These are phyloP conservation scores for Sphaerobolus stellatus DNA, from an alignment of 1,284 basidiomycete genomes.

Conservation along the genomic window DNA sequence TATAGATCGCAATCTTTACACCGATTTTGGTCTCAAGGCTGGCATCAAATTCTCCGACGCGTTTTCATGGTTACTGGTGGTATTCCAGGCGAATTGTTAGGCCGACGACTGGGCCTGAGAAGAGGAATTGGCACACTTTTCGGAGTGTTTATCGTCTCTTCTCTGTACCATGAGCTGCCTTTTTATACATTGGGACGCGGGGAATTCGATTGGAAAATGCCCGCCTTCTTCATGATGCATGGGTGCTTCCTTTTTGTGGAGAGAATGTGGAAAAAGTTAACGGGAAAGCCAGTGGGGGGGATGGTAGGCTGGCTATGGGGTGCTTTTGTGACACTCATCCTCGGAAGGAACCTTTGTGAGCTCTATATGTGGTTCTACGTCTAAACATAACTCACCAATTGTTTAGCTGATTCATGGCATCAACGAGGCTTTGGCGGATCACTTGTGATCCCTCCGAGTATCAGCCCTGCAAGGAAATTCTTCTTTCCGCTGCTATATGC, in stretches of 20 bases:
- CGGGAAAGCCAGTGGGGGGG: not conserved
- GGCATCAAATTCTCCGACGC: not conserved
- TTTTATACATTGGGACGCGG: not conserved
- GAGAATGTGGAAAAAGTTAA: not conserved
- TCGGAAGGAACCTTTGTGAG: not conserved
- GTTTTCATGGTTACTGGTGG: not conserved
- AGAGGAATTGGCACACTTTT: not conserved
- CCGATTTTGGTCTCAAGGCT: not conserved
- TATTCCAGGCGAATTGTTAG: not conserved
- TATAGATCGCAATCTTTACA: not conserved
- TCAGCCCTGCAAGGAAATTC: conserved; percentile 50
- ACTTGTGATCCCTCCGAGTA: conserved; percentile 53
- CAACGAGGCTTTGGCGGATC: conserved; percentile 60
- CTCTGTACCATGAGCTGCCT: not conserved
- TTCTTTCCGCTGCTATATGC: conserved; percentile 29
- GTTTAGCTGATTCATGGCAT: conserved; percentile 64
- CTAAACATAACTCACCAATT: not conserved
- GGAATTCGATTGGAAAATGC: not conserved
- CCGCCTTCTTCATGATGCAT: not conserved
- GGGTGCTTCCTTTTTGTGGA: not conserved
- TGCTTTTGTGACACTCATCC: not conserved
- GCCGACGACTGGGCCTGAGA: not conserved
- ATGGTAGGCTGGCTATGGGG: not conserved
- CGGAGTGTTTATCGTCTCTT: not conserved
- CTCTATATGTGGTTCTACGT: not conserved